Evolutionary conservation across 768 basidiomycete species (phyloP), one percentile per base, ranked within the genome.

Genomic region (Podaxis carcinomalis): DNA sequence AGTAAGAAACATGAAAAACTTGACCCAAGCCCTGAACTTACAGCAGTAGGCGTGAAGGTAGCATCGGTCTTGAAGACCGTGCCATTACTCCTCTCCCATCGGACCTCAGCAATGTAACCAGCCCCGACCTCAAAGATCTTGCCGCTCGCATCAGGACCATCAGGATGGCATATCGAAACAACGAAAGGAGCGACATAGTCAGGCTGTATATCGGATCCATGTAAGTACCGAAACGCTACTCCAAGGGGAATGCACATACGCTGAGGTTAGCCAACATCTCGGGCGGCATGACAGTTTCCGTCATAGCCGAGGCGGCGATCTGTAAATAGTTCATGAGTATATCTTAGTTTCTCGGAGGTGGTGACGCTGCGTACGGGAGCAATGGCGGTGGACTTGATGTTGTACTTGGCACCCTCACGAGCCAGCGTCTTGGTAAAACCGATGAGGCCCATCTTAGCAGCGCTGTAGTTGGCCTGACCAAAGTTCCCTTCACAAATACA

Each of bases 221-320:
- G 50, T 67, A 16, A 70, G 54, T n/a, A 42, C 37, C 14, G 44
- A 19, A 14, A 36, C 42, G 35, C 13, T 25, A 19, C 21, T 21
- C 23, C 56, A 53, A 7, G 16, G 36, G 49, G 23, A 28, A 53
- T 19, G 16, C 10, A 64, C 76, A 28, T 71, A 89, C 90, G 72
- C 88, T 88, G 42, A 97, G 76, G 68, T 92, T 90, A n/a, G 83
- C 88, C 57, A 98, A 83, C 83, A 97, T 87, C 59, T 98, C 96
- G 19, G 90, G 89, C 7, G 96, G 92, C 90, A 98, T 92, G 66
- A 95, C 79, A 0, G 94, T 97, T 68, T 89, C 95, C 2, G 95
- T 97, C 96, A 98, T 98, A 2, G 84, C 83, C 2, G 94, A 96
- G 0, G 95, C 96, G n/a, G 96, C 96, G 62, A 92, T 88, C 93